Percentiles rank a stretch among this genome's conserved stretches.
phyloP scores from a whole-genome alignment of 2,329 filamentous ascomycete genomes.

The Colletotrichum melonis region DNA sequence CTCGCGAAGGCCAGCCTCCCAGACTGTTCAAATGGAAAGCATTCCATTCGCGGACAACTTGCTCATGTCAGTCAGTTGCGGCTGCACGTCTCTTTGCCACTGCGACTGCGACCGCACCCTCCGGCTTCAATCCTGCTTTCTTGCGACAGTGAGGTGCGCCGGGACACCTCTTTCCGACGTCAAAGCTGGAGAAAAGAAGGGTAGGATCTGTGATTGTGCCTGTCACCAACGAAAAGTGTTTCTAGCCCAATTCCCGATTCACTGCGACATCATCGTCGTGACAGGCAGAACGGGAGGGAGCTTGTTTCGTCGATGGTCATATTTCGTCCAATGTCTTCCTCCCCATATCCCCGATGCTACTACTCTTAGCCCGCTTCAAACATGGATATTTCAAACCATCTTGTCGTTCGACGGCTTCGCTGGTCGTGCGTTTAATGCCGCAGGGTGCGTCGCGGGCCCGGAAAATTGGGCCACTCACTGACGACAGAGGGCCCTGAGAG shows the following conservation, averaged over 20 bases:
- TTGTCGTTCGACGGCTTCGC: conserved; percentile 34
- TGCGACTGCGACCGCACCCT: neutral
- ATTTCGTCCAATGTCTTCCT: conserved; percentile 24
- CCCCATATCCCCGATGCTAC: conserved; percentile 18
- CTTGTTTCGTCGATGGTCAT: conserved; percentile 27
- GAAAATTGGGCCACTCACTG: conserved; percentile 7
- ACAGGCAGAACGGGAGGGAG: conserved; percentile 5
- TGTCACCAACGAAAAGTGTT: neutral
- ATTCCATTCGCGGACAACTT: neutral
- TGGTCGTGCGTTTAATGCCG: conserved; percentile 35
- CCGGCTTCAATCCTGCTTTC: neutral
- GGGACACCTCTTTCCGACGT: neutral
- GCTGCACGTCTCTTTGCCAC: neutral
- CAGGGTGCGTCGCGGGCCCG: conserved; percentile 21
- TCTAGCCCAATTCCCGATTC: neutral
- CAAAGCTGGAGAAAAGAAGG: neutral
- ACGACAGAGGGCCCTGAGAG: neutral
- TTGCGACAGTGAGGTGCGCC: neutral
- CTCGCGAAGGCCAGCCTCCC: neutral
- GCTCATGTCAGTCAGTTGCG: neutral
- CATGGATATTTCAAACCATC: conserved; percentile 31
- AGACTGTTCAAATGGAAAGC: neutral
- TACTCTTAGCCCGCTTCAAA: conserved; percentile 31
- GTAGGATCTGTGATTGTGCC: conserved; percentile 1
- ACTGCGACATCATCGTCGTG: conserved; percentile 10